Percentiles rank a stretch among this genome's conserved stretches.
phyloP scores from a whole-genome alignment of 2,329 filamentous ascomycete genomes.

The Grosmannia huntii region DNA sequence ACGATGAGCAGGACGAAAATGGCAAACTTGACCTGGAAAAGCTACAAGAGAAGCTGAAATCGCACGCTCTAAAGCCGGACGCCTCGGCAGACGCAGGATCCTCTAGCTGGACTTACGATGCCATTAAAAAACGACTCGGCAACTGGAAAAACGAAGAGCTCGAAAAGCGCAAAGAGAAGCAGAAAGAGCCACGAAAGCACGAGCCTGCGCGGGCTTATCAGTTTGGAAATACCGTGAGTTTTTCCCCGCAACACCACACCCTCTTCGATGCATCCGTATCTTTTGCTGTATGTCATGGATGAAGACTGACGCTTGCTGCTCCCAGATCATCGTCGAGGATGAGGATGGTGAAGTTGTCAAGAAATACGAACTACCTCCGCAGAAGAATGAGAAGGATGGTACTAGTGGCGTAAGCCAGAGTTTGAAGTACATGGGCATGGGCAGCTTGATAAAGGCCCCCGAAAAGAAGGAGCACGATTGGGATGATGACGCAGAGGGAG shows the following conservation, averaged over 20 bases:
- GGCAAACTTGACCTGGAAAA: conserved; percentile 6
- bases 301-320: not conserved
- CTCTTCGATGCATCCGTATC: not conserved
- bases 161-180: conserved; percentile 47
- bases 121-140: conserved; percentile 35
- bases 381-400: conserved; percentile 31
- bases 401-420: conserved; percentile 27
- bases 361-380: conserved; percentile 59
- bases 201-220: conserved; percentile 75
- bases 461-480: conserved; percentile 20
- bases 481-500: conserved; percentile 19
- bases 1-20: not conserved
- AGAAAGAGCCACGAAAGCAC: conserved; percentile 40
- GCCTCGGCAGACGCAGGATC: conserved; percentile 17
- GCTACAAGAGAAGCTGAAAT: conserved; percentile 10
- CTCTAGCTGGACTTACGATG: conserved; percentile 29
- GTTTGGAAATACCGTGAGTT: conserved; percentile 61
- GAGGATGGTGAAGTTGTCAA: conserved; percentile 76
- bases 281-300: not conserved
- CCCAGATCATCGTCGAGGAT: conserved; percentile 68
- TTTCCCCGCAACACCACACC: not conserved
- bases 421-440: conserved; percentile 42
- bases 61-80: conserved; percentile 2
- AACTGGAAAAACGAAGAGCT: conserved; percentile 47
- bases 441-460: conserved; percentile 26